Evolutionary conservation across 305 asterid genomes (phyloP), one percentile per base, ranked within the genome.

Genomic region (Fraxinus platypoda): DNA sequence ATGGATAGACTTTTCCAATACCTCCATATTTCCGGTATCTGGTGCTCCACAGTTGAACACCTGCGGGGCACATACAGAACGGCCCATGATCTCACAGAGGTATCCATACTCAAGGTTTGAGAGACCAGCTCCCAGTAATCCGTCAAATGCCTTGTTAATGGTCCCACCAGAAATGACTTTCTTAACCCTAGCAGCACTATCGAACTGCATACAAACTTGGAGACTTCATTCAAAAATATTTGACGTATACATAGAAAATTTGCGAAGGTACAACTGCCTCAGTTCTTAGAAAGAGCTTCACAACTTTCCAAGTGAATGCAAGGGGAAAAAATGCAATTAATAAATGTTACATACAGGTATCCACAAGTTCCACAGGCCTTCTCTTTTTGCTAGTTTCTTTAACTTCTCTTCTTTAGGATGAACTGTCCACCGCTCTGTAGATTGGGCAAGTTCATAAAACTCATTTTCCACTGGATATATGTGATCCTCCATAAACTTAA

Each of bases 11-110:
- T 35, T 76, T 79, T 66, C 74, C 52, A 84, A 82, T 82, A 96
- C 99, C 99, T 96, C 98, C 99, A 96, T 96, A 87, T 96, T 96
- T 88, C 98, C 99, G 31, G 99, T 96, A 86, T 94, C 99, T 1
- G 98, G 99, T 75, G 99, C 97, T 76, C 99, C 99, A 64, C 98
- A 96, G 81, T 93, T 96, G 66, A 96, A 96, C 88, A 96, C 88
- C 88, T 94, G 99, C 0, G 99, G 98, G 6, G 97, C 98, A 97
- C 98, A 94, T 72, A 94, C 74, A 4, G 99, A 96, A 75, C 94
- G 94, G 79, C 99, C 98, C 99, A 96, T 92, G 83, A 94, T 85
- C 90, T 93, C 98, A 38, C 98, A 93, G 33, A 96, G 94, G 87
- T 93, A 92, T 54, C 98, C 99, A 86, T 94, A 96, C 86, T 94